Conservation (phyloP, 176 grass and related monocot species). For the Zea mays region Zm-B73-REFERENCE-NAM-5.0 NC_050097.1:1535501-1536000, state of each 20-base stretch:
- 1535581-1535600: slow-evolving; percentile 46
- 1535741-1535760: slow-evolving; percentile 56
- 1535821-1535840: slow-evolving; percentile 1
- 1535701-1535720: slow-evolving; percentile 52
- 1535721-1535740: slow-evolving; percentile 73
- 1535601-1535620: slow-evolving; percentile 59
- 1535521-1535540: slow-evolving; percentile 73
- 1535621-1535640: slow-evolving; percentile 66
- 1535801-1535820: slow-evolving; percentile 20
- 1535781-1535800: slow-evolving; percentile 27
- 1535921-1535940: slow-evolving; percentile 43
- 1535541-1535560: slow-evolving; percentile 68
- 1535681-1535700: slow-evolving; percentile 51
- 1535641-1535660: slow-evolving; percentile 49
- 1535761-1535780: slow-evolving; percentile 10
- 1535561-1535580: slow-evolving; percentile 62
- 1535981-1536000: slow-evolving; percentile 46
- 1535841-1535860: not conserved
- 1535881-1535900: not conserved
- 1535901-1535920: slow-evolving; percentile 4
- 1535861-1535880: not conserved
- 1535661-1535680: slow-evolving; percentile 61
- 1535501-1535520: slow-evolving; percentile 40
- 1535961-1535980: slow-evolving; percentile 33
- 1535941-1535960: slow-evolving; percentile 22